Base-by-base conservation (phyloP, 2,329 filamentous ascomycete species). In the Cladophialophora psammophila region DNA sequence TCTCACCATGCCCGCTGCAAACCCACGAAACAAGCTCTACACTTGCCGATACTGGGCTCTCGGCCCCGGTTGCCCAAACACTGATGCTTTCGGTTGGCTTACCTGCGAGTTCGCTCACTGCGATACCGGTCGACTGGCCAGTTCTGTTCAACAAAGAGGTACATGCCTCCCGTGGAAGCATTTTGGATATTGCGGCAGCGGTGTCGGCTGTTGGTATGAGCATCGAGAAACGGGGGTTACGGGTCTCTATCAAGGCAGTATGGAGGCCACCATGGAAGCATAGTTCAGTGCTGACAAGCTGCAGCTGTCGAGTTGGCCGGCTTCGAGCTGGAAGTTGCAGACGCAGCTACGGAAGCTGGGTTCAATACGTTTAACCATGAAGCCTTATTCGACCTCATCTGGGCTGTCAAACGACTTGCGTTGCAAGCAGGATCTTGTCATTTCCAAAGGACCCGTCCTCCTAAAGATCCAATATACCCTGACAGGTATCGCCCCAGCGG, bases 31-130 rank as follows among this genome's bases (percentile, higher is more conserved):
- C 36, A 59, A 67, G 20, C 45, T 64, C 31, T 59, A 54, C 18
- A 70, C 67, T 18, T 73, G 72, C 58, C 70, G 72, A 13, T 73
- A 73, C 58, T 72, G 70, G 69, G 72, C 72, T 26, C 59, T 72
- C n/a, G 70, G 69, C 8, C 62, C 69, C 5, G 10, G 31, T 3
- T 73, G 72, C 58, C 72, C 72, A 12, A 69, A 73, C 35, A n/a
- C 66, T 40, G 67, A 65, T 45, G 36, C 56, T 0, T 62, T 67
- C 40, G 65, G 63, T 32, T 52, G 54, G 13, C 20, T 50, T 13
- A 45, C 45, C 32, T 72, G 70, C 53, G 15, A 42, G 10, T 72
- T 66, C 48, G 70, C 72, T 55, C 72, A 72, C 58, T 69, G 64
- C 59, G 70, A 71, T 56, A 71, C 70, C n/a, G 68, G 70, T 45